Base-by-base conservation (phyloP, 75 land plant genomes). In the Picea glauca region DNA sequence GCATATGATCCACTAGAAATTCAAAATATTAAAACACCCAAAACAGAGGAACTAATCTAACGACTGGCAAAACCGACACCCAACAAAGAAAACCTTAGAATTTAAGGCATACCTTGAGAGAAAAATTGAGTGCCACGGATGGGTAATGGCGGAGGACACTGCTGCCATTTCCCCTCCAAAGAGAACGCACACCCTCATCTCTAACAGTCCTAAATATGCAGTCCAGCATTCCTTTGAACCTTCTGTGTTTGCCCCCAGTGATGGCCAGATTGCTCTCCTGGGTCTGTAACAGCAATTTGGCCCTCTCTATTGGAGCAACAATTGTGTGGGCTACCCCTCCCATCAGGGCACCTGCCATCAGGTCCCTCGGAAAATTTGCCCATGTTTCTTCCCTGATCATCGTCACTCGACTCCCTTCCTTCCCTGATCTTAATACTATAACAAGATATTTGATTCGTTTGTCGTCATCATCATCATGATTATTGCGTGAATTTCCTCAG, bases 301-400 rank as follows among this genome's bases (percentile, higher is more conserved):
- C 90, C 77, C 99, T 78, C 91, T 96, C 99, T 15, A 96, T 87
- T 5, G 99, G 99, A 9, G 99, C 99, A 62, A 96, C 99, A 58
- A 96, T 85, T n/a, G 99, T 94, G 85, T 96, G 99, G 72, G 96
- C 99, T 57, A 94, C 81, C 21, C 98, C 95, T 1, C 99, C 99
- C 98, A 94, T 92, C 78, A 92, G 77, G 67, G 93, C 98, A 21
- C 98, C 98, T 57, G 97, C 98, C 78, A 89, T 32, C 79, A 96
- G 62, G 82, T 96, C 99, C 77, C 88, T 82, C 60, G 93, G 84
- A 54, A 96, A 92, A 61, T 83, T 86, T 62, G 62, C 75, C 88
- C 88, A 86, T 86, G 77, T 80, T 23, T 83, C 77, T 72, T 78
- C 77, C 5, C 74, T 70, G 50, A 15, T 70, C 50, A 43, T 70